Percentiles rank a stretch among this genome's conserved stretches.
phyloP scores from a whole-genome alignment of 202 grass and related monocot species.

The Brachypodium distachyon region DNA sequence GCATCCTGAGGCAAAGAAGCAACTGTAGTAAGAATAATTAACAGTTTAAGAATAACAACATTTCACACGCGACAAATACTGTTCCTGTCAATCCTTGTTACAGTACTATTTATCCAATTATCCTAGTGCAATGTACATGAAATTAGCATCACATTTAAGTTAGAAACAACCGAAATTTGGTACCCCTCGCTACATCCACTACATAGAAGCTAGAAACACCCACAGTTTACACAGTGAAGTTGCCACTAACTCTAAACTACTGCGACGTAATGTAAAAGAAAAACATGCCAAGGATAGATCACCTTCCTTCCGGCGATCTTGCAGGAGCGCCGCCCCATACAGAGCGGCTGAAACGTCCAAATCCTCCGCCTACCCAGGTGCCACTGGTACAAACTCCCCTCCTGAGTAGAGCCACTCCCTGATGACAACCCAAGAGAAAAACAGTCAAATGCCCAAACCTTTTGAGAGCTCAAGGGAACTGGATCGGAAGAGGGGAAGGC shows the following conservation, averaged over 20 bases:
- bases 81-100: not conserved
- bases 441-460: not conserved
- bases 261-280: not conserved
- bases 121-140: not conserved
- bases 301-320: conserved; percentile 99
- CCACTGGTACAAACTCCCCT: not conserved
- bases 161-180: not conserved
- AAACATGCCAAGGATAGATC: not conserved
- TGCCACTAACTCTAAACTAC: not conserved
- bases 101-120: too few species aligned
- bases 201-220: not conserved
- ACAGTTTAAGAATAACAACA: not conserved
- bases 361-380: conserved; percentile 36
- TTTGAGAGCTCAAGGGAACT: not conserved
- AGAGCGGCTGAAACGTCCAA: conserved; percentile 66
- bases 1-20: conserved; percentile 58
- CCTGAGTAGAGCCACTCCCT: conserved; percentile 35
- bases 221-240: not conserved
- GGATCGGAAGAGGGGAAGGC: not conserved
- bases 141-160: not conserved
- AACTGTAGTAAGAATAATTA: conserved; percentile 3
- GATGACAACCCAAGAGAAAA: not conserved
- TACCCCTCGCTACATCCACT: not conserved
- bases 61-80: not conserved
- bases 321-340: conserved; percentile 89